These are phyloP conservation scores for Kwoniella pini DNA, from an alignment of 768 basidiomycete genomes.

Conservation along the genomic window DNA sequence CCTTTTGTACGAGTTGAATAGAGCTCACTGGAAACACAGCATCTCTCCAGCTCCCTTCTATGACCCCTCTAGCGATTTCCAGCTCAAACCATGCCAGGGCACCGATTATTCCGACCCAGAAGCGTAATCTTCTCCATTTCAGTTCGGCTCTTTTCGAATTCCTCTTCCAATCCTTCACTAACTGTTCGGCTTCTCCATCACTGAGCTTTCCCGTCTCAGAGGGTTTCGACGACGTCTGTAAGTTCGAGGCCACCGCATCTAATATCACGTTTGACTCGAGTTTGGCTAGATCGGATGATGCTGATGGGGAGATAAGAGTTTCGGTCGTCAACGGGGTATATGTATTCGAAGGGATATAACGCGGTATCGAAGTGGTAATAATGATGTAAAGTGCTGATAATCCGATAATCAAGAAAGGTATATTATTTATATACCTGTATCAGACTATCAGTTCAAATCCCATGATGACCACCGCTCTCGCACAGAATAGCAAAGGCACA, in stretches of 20 bases:
- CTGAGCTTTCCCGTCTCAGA: not conserved
- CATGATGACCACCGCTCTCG: not conserved
- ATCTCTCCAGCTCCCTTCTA: slow-evolving; percentile 20
- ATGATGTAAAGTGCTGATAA: slow-evolving; percentile 6
- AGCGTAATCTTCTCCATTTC: slow-evolving; percentile 28
- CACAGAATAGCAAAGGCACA: not conserved
- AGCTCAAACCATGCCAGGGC: slow-evolving; percentile 30
- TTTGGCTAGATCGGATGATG: slow-evolving; percentile 30
- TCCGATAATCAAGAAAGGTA: slow-evolving; percentile 23
- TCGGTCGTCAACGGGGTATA: slow-evolving; percentile 11
- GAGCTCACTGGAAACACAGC: slow-evolving; percentile 38
- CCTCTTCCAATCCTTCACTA: slow-evolving; percentile 19
- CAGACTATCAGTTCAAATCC: not conserved
- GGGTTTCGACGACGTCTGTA: slow-evolving; percentile 13
- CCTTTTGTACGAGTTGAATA: too few relatives aligned
- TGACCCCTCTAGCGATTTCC: slow-evolving; percentile 19
- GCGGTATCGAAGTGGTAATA: not conserved
- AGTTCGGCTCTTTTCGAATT: not conserved
- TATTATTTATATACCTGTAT: slow-evolving; percentile 35
- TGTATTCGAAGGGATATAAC: not conserved
- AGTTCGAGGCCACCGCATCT: slow-evolving; percentile 30
- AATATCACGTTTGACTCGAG: slow-evolving; percentile 45
- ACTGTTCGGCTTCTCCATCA: slow-evolving; percentile 25
- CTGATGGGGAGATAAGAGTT: slow-evolving; percentile 29
- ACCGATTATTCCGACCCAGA: slow-evolving; percentile 28